These are phyloP conservation scores for Plasmodium vivax DNA, from an alignment of 169 alveolate species.

Conservation along the genomic window DNA sequence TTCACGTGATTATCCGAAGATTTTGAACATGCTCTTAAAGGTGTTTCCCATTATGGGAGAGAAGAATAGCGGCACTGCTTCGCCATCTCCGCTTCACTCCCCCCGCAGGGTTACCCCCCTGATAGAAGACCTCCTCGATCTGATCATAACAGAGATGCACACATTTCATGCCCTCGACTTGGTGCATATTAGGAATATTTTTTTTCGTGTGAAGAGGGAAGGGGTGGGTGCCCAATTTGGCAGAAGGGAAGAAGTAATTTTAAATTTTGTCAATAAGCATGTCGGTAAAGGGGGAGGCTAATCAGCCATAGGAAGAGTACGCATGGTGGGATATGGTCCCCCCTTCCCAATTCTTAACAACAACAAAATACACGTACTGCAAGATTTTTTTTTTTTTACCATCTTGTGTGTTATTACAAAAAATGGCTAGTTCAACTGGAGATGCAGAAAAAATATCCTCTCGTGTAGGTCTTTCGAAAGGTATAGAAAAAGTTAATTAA, in stretches of 20 bases:
- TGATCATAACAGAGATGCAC: not conserved
- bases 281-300: not conserved
- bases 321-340: not conserved
- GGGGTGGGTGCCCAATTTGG: not conserved
- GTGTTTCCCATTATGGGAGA: not conserved
- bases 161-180: slow-evolving; percentile 43
- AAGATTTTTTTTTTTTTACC: not conserved
- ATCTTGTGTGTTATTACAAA: slow-evolving; percentile 16
- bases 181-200: slow-evolving; percentile 1
- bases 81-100: not conserved
- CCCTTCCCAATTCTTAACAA: not conserved
- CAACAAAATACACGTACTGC: not conserved
- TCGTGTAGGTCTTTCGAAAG: not conserved
- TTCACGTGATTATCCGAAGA: slow-evolving; percentile 70
- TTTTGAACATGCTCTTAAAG: slow-evolving; percentile 42
- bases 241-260: slow-evolving; percentile 8
- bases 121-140: not conserved
- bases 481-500: slow-evolving; percentile 16
- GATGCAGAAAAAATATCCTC: not conserved
- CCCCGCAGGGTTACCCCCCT: not conserved
- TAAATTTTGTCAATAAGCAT: slow-evolving; percentile 24
- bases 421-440: not conserved
- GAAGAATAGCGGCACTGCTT: not conserved
- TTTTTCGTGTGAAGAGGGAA: slow-evolving; percentile 4
- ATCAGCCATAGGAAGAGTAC: not conserved